Evolutionary conservation across 495 filamentous ascomycete species (phyloP), one percentile per base, ranked within the genome.

Genomic region (Penicillium paradoxum): DNA sequence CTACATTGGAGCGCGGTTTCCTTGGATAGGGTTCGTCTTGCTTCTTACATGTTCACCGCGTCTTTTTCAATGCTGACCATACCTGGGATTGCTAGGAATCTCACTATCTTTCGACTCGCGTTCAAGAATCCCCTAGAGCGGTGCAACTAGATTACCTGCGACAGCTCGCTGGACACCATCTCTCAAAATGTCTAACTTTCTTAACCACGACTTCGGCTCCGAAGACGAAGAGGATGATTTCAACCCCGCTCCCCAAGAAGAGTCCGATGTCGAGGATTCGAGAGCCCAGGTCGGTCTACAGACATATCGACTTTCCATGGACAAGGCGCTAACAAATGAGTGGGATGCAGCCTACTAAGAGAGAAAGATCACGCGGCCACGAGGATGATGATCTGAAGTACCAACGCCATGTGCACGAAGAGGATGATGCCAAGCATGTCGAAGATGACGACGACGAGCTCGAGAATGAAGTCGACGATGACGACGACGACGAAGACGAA

Each of bases 141-240:
- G 25, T 19, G 9, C 42, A 15, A 51, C 41, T 17, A 22, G 11
- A 8, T 33, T 33, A 25, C 19, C 14, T 32, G 29, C 27, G 41
- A 45, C 43, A 51, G 40, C 40, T 29, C 22, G 25, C 21, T 21
- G 21, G 25, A 50, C 14, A 38, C 39, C 19, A 41, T 38, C 9
- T 21, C 17, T 29, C 62, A 72, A 48, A 48, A 82, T 80, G 76
- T 79, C 77, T 19, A 76, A 76, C 58, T 62, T 83, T n/a, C 44
- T 80, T 14, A 73, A 79, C 46, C 71, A 80, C 29, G 72, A 80
- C 40, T 82, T 80, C 58, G 86, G 85, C 51, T 88, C 85, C 49
- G 87, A 84, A n/a, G 82, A 88, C 19, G 87, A 90, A 47, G 87
- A 90, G 49, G 87, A 89, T 58, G 84, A 89, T 57, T 91, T 92